Evolutionary conservation across 768 basidiomycete species (phyloP), one percentile per base, ranked within the genome.

Genomic region (Coprinopsis strossmayeri): DNA sequence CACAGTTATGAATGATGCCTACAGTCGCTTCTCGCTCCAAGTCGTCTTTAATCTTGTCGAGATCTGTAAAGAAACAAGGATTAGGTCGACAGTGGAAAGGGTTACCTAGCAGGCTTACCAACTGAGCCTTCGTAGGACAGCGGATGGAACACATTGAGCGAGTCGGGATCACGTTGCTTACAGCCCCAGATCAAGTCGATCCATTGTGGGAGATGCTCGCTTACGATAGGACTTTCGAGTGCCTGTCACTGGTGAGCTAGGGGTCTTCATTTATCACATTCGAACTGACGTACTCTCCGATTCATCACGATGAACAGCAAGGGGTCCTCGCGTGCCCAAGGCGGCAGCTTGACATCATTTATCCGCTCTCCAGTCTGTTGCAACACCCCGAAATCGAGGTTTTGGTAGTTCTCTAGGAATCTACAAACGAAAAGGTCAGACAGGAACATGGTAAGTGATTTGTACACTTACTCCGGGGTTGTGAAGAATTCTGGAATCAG

Each of bases 1-100:
- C 56, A 89, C 90, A 97, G 53, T 95, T 95, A 63, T 95, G 92
- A 42, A 96, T 94, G 49, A 94, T 95, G 1, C 92, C 92, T 17
- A 94, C 87, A 5, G 91, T 91, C 0, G 94, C 93, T 58, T 92
- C 91, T 28, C 87, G 78, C 66, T 97, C 90, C 5, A 91, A 69
- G 39, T 91, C 84, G 60, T 96, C 87, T 3, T 79, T 77, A 47
- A 97, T 95, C 2, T 76, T 64, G 61, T 96, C 94, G 20, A 97
- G 67, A 63, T 96, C 93, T 88, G n/a, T n/a, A 45, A 11, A 18
- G 17, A 24, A 44, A 40, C 3, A 39, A 21, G 32, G 4, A n/a
- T 18, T 18, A 18, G 18, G 9, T 11, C 20, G 20, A 20, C 38
- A 46, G 21, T 48, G 50, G 38, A 21, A 34, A 27, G 23, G 12